Percentiles rank a stretch among this genome's conserved stretches.
Evolutionary conservation across 495 filamentous ascomycete species (phyloP).

Genomic region (Extremus antarcticus): DNA sequence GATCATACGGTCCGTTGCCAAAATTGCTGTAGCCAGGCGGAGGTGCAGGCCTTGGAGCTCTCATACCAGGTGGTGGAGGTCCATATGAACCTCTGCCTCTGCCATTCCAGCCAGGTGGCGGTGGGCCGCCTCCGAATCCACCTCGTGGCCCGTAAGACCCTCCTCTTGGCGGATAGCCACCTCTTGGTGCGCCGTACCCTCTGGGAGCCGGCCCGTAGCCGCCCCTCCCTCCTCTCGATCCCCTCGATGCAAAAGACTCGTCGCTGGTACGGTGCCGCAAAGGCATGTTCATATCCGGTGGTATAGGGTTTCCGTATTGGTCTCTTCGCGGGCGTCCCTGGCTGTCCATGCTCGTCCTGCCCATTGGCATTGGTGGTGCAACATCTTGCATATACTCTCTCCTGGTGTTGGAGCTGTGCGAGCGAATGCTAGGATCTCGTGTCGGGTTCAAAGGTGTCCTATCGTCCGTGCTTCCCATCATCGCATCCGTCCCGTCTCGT

Average conservation of each 20-base stretch:
- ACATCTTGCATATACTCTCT: background rate
- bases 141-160: conserved; percentile 28
- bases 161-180: conserved; percentile 21
- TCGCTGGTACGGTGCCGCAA: background rate
- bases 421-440: conserved; percentile 36
- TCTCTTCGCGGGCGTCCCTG: conserved; percentile 41
- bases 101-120: conserved; percentile 25
- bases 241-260: conserved; percentile 32
- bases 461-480: conserved; percentile 56
- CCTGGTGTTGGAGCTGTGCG: conserved; percentile 7
- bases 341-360: conserved; percentile 25
- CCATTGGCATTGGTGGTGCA: conserved; percentile 8
- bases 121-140: conserved; percentile 45
- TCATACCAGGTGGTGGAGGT: conserved; percentile 5
- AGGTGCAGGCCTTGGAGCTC: conserved; percentile 31
- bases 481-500: conserved; percentile 1
- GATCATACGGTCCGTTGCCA: conserved; percentile 22
- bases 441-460: conserved; percentile 63
- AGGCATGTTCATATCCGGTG: conserved; percentile 28
- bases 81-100: conserved; percentile 31
- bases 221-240: conserved; percentile 26
- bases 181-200: conserved; percentile 27
- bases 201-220: conserved; percentile 36
- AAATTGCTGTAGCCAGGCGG: conserved; percentile 33
- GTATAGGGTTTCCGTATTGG: conserved; percentile 58